Evolutionary conservation across 179 eudicot species (phyloP).

Genomic region (Carnegiea gigantea): DNA sequence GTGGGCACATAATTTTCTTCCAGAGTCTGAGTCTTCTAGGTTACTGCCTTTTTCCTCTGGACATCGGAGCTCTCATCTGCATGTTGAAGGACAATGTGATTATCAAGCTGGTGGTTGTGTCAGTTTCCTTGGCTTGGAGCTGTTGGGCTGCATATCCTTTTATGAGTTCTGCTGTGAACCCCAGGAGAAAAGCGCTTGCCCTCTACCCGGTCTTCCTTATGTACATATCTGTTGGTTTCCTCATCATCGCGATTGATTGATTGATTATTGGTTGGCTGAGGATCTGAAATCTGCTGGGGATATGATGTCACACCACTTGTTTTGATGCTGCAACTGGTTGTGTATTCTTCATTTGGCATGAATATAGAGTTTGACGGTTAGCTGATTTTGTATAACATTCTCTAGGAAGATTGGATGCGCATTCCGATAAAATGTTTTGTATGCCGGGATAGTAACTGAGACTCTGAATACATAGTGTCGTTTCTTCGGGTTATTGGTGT

Average conservation of each 20-base stretch:
- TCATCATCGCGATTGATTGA: slow-evolving; percentile 87
- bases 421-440: slow-evolving; percentile 10
- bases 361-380: slow-evolving; percentile 5
- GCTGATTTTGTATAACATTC: slow-evolving; percentile 34
- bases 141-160: slow-evolving; percentile 99
- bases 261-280: not conserved
- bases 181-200: slow-evolving; percentile 93
- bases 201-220: slow-evolving; percentile 94
- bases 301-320: not conserved
- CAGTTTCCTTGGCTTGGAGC: slow-evolving; percentile 89
- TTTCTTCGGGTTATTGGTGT: not conserved
- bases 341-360: slow-evolving; percentile 26
- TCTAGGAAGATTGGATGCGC: slow-evolving; percentile 20
- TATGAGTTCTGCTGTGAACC: slow-evolving; percentile 95
- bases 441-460: not conserved
- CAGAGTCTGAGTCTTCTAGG: slow-evolving; percentile 94
- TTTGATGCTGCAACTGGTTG: slow-evolving; percentile 17
- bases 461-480: not conserved
- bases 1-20: slow-evolving; percentile 98
- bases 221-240: slow-evolving; percentile 98
- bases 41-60: slow-evolving; percentile 92
- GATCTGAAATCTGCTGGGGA: slow-evolving; percentile 14
- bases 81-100: slow-evolving; percentile 79
- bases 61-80: slow-evolving; percentile 83
- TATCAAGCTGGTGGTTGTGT: slow-evolving; percentile 72